Base-by-base conservation (phyloP, 2,329 filamentous ascomycete genomes). In the Xylaria sp. region DNA sequence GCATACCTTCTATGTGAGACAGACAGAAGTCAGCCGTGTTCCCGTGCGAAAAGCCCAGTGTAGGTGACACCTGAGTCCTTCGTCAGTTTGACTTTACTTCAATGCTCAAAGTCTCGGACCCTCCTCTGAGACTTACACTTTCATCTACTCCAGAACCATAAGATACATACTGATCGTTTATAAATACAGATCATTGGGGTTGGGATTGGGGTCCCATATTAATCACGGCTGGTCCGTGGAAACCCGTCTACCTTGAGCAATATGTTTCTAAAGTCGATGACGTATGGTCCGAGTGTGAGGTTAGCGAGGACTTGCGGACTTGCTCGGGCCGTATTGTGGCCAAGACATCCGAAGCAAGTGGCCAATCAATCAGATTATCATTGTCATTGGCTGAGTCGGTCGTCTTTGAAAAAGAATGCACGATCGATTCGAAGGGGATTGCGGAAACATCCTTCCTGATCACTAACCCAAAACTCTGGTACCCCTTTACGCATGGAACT, bases 121-220 rank as follows among this genome's bases (percentile, higher is more conserved):
- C 28, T 53, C 6, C 2, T 58, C 31, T 13, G 15, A 17, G 26
- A 17, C 26, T 23, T 23, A 2, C 23, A 23, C 23, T 23, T 23
- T 23, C 23, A 23, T 23, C 23, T 23, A 23, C 13, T 20, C 6
- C 17, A 15, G 13, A 15, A 51, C 1, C 13, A 9, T 4, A 54
- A 36, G 4, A 33, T 11, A 36, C 1, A 60, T 17, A 31, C 57
- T 62, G 38, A 67, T 38, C 36, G 2, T 31, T 46, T 17, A 62
- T 23, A 6, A 28, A 2, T 42, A 3, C 36, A 69, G 69, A 72
- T 31, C 58, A 72, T 72, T 92, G 88, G 88, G 89, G 90, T 4
- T 92, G 89, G 89, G 89, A 92, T 74, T 91, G 89, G 90, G 90
- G 89, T 0, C 89, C 89, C 0, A 83, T 89, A 6, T 73, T 91